Base-by-base conservation (phyloP, 805 yeast genomes). In the Hermanozyma aechmeae region DNA sequence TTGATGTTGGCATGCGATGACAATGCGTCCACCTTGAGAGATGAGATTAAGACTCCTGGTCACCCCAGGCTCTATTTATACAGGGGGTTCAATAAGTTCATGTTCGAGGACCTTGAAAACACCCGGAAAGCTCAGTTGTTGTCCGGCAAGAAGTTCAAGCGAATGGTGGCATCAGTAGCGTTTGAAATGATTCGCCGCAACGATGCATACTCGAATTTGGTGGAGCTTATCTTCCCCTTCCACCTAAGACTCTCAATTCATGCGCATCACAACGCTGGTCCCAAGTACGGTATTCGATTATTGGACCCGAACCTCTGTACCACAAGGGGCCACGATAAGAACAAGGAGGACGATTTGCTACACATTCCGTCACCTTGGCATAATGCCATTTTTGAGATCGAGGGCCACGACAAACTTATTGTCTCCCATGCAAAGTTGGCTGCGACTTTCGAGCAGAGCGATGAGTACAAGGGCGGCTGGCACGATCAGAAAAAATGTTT, bases 351-450 rank as follows among this genome's bases (percentile, higher is more conserved):
- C 19, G 77, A 37, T 73, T 52, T 69, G 38, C 58, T 74, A 33
- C 80, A 74, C 46, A 72, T 74, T 33, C 79, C 80, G 28, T 73
- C 79, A 0, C 79, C 80, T 26, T 74, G 79, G 79, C 80, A 73
- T 48, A 74, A 74, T 39, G 55, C 71, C 29, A 62, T 73, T 10
- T 66, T 69, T 15, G 53, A 56, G 28, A 46, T 66, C 30, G 59
- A 56, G 26, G 64, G 60, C 18, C 48, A 48, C 20, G 45, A 51
- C n/a, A 30, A 33, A 11, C 38, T 35, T 19, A 40, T 32, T 39
- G 50, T 53, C n/a, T n/a, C 20, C 9, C 20, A 7, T 10, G 20
- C 20, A 10, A 17, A 10, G 9, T 22, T 22, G 24, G n/a, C 24
- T 11, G 12, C 7, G 13, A 13, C n/a, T 6, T 11, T 22, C 22